Evolutionary conservation across 2,329 filamentous ascomycete species (phyloP), one percentile per base, ranked within the genome.

Genomic region (Dendryphion nanum): DNA sequence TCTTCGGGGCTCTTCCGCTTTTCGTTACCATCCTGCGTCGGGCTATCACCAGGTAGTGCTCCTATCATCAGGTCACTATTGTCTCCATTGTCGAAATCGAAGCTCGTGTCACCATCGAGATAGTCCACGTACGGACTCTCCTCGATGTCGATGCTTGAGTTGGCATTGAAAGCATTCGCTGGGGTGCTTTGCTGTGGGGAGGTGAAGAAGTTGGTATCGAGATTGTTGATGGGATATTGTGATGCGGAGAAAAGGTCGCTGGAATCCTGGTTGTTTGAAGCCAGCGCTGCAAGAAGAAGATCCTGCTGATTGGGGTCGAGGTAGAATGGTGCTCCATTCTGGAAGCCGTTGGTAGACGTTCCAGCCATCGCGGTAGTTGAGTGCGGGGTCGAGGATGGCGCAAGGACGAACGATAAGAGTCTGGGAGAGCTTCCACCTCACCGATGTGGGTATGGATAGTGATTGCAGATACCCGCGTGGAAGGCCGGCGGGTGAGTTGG

Each of bases 61-160:
- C 85, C 88, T 56, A 91, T 90, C 78, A 93, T 81, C 15, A 62
- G 43, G 46, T 80, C 76, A 39, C 77, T 74, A 24, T 61, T 66
- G 37, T 82, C 76, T 14, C 72, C 74, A 38, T 73, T 73, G 41
- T 89, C 83, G 48, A 90, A 90, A 52, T 89, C 86, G 61, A 89
- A 90, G 59, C 75, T 83, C 23, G 77, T 78, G 56, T 90, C 86
- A 42, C 74, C 74, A 42, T 90, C 87, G 41, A 89, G 82, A 32
- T 89, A 93, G 59, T 95, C 89, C 41, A 94, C 75, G 57, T 83
- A 90, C 0, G 90, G 89, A 47, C 85, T 93, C 33, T 89, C 85
- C 20, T 89, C 81, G 8, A 71, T 47, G 32, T 44, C 50, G 24
- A 62, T 61, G n/a, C n/a, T n/a, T 38, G 79, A 62, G 40, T 81